Base-by-base conservation (phyloP, 1,284 basidiomycete genomes). In the Cutaneotrichosporon spelunceum region DNA sequence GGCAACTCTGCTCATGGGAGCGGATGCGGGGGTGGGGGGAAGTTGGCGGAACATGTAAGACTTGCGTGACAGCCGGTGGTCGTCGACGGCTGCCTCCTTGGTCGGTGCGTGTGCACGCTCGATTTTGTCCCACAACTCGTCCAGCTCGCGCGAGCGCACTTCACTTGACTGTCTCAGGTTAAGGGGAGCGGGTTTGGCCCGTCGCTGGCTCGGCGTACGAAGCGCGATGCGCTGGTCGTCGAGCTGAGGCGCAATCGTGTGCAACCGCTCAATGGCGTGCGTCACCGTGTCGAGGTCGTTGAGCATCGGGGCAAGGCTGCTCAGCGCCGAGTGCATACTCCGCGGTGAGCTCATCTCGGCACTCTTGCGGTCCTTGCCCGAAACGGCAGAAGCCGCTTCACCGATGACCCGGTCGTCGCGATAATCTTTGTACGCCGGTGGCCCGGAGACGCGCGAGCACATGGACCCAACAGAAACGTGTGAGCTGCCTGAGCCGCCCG, bases 221-320 rank as follows among this genome's bases (percentile, higher is more conserved):
- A 93, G 82, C 72, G 92, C 90, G 13, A 90, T 90, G 1, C 93
- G 85, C 75, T 95, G 93, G 71, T 91, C 87, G 61, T 88, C 85
- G 45, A 94, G 77, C 74, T 93, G 91, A 0, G 93, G 92, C 1
- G 90, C 87, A 30, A 88, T 87, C 16, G 84, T 75, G 73, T 93
- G 90, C 11, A 95, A 79, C 27, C 91, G 82, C 71, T 93, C 92
- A 66, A 96, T 93, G 23, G 92, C 91, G 72, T 85, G 83, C 0
- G 89, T 86, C 45, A 95, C 86, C 6, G 84, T 83, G 68, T 94
- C 91, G 23, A 95, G 81, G 71, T 95, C 93, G 72, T 56, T 61
- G 44, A 57, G 55, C 10, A 58, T 56, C 4, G 53, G 33, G 4
- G 45, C 26, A 14, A 57, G 49, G 27, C 29, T 56, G 34, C 24